phyloP scores from a whole-genome alignment of 805 yeast genomes.

The Yarrowia porcina region DNA sequence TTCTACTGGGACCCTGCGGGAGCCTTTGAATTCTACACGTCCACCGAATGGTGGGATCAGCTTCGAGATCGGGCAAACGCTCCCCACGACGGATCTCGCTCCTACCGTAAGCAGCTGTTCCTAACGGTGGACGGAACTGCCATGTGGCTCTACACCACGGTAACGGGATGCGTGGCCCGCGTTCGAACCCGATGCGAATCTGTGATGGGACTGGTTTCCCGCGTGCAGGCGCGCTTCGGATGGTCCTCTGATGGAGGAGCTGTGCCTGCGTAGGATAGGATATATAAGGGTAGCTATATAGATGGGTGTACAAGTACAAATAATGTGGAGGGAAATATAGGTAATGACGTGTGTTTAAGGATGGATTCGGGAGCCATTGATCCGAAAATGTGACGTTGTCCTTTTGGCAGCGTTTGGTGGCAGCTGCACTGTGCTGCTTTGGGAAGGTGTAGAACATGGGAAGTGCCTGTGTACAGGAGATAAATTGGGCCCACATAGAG shows the following conservation, averaged over 20 bases:
- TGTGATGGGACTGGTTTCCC: constrained; percentile 6
- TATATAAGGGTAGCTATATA: not conserved
- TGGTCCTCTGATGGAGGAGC: constrained; percentile 3
- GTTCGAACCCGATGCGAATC: not conserved
- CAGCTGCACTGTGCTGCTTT: not conserved
- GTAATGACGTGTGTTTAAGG: not conserved
- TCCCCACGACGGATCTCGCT: not conserved
- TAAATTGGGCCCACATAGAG: constrained; percentile 4
- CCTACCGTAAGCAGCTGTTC: constrained; percentile 11
- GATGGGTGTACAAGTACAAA: too few species aligned
- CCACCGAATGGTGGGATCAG: not conserved
- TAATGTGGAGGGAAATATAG: not conserved
- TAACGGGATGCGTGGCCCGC: not conserved
- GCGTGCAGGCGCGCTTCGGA: not conserved
- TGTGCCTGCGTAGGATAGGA: not conserved
- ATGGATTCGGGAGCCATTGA: not conserved
- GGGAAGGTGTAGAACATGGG: not conserved
- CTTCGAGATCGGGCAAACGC: not conserved
- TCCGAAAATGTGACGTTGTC: too few species aligned
- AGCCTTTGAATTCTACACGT: not conserved
- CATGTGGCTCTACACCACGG: not conserved
- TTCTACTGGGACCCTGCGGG: constrained; percentile 7
- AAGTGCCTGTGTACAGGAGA: not conserved
- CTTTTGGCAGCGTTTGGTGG: not conserved
- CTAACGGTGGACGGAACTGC: not conserved